Conservation (phyloP, 2,329 filamentous ascomycete species). For the Lecanosticta acicola region DNA sequence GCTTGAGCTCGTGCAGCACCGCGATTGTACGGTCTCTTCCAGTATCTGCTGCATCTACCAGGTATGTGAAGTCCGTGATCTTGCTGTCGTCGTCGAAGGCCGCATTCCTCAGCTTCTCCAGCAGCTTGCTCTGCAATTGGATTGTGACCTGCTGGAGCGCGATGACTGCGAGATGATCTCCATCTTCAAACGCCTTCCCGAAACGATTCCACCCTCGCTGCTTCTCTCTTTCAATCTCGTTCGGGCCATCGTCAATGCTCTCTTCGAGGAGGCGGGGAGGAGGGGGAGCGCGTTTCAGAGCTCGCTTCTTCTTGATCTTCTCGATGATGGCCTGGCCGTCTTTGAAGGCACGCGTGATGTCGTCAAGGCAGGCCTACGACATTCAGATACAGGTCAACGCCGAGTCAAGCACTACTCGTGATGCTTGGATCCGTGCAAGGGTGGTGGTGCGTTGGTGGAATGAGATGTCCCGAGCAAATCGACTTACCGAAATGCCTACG, state of each 20-base stretch:
- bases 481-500: conserved; percentile 17
- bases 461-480: not conserved
- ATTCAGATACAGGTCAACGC: conserved; percentile 5
- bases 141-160: conserved; percentile 31
- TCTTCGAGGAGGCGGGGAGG: conserved; percentile 30
- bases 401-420: not conserved
- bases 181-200: conserved; percentile 28
- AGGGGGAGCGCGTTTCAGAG: conserved; percentile 26
- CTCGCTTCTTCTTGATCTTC: conserved; percentile 30
- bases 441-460: not conserved
- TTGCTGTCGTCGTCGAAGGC: conserved; percentile 27
- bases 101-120: conserved; percentile 28
- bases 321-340: conserved; percentile 29
- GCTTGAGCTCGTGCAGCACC: conserved; percentile 27
- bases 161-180: conserved; percentile 30
- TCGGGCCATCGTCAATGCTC: conserved; percentile 27
- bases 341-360: conserved; percentile 24
- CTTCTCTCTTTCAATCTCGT: conserved; percentile 32
- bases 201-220: conserved; percentile 27
- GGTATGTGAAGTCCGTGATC: conserved; percentile 25
- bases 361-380: conserved; percentile 24
- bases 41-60: conserved; percentile 29
- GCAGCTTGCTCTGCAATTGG: conserved; percentile 26
- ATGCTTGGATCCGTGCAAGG: not conserved
- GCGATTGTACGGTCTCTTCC: conserved; percentile 29